phyloP scores from a whole-genome alignment of 371 early-diverging fungal genomes.

The Choanephora cucurbitarum region DNA sequence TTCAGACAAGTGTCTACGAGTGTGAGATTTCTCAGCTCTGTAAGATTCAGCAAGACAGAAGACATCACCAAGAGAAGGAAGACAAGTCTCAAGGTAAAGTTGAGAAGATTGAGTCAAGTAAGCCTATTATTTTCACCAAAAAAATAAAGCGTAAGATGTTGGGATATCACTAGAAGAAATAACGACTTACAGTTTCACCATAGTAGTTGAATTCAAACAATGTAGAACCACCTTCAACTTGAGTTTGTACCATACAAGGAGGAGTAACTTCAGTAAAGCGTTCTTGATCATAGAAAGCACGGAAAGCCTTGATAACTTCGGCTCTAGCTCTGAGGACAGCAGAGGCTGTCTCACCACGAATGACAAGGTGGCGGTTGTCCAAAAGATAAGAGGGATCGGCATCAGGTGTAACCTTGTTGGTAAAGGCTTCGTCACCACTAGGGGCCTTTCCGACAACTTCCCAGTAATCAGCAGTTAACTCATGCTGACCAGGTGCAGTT shows the following conservation, averaged over 20 bases:
- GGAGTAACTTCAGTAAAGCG: slow-evolving; percentile 96
- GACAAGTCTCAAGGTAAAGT: slow-evolving; percentile 98
- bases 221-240: slow-evolving; percentile 99
- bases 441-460: slow-evolving; percentile 93
- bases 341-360: slow-evolving; percentile 94
- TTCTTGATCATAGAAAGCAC: slow-evolving; percentile 88
- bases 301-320: slow-evolving; percentile 88
- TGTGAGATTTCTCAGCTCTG: slow-evolving; percentile 99
- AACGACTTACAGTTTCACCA: slow-evolving; percentile 79
- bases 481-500: slow-evolving; percentile 95
- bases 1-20: slow-evolving; percentile 99
- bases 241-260: slow-evolving; percentile 99
- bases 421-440: slow-evolving; percentile 92
- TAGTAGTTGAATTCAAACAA: slow-evolving; percentile 98
- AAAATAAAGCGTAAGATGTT: too few species aligned
- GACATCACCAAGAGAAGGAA: slow-evolving; percentile 96
- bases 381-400: slow-evolving; percentile 88
- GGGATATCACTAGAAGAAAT: background rate
- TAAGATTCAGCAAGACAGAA: slow-evolving; percentile 98
- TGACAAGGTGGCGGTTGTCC: slow-evolving; percentile 96
- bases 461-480: slow-evolving; percentile 96
- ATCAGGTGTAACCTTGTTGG: slow-evolving; percentile 87
- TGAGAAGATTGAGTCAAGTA: slow-evolving; percentile 99
- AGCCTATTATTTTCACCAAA: too few species aligned
- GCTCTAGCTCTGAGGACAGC: slow-evolving; percentile 92